A percentile compares a stretch with the other conserved stretches of the same genome.
These are phyloP conservation scores for Coemansia sp. DNA, from an alignment of 192 early-diverging fungal species.

Conservation along the genomic window DNA sequence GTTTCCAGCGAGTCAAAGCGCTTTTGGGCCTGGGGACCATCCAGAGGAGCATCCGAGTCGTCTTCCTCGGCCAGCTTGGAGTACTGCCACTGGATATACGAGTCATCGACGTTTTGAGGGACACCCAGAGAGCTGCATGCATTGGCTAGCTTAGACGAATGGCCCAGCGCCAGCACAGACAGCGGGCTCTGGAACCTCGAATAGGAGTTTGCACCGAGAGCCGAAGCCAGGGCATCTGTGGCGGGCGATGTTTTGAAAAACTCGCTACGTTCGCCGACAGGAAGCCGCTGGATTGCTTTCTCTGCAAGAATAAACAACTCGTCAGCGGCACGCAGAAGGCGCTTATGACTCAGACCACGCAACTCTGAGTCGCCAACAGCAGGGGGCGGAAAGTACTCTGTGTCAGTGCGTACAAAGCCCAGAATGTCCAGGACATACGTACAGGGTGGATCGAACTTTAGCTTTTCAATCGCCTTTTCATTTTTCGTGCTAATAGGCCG, in stretches of 20 bases:
- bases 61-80: slow-evolving; percentile 47
- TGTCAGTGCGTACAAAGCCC: slow-evolving; percentile 21
- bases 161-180: neutral
- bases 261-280: neutral
- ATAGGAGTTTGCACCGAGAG: neutral
- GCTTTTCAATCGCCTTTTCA: slow-evolving; percentile 20
- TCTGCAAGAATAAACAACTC: slow-evolving; percentile 15
- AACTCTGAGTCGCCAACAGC: neutral
- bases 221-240: neutral
- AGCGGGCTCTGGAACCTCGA: neutral
- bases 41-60: slow-evolving; percentile 12
- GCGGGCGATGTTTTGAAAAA: neutral
- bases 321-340: slow-evolving; percentile 20
- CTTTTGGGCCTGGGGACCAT: slow-evolving; percentile 10
- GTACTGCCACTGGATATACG: slow-evolving; percentile 55
- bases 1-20: slow-evolving; percentile 50
- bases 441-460: slow-evolving; percentile 40
- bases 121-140: slow-evolving; percentile 37
- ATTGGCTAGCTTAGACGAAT: slow-evolving; percentile 1
- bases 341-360: neutral
- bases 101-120: slow-evolving; percentile 48
- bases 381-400: slow-evolving; percentile 33
- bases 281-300: neutral
- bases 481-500: slow-evolving; percentile 11
- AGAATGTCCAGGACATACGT: slow-evolving; percentile 24